phyloP scores from a whole-genome alignment of 306 rosid species.

The Castanea sativa region DNA sequence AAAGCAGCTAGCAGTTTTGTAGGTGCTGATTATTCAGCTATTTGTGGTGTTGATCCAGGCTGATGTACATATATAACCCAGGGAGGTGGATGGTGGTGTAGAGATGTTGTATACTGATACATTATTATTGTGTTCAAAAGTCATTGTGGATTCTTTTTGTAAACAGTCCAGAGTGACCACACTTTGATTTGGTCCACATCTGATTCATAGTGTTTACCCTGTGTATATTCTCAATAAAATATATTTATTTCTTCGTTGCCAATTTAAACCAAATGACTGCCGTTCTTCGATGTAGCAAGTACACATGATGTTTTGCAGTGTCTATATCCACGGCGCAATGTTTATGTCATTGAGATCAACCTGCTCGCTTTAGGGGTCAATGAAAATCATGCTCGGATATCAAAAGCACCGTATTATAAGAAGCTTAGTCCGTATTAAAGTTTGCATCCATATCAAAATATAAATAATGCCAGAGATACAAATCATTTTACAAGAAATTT shows the following conservation, averaged over 20 bases:
- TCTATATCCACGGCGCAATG: neutral
- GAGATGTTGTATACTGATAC: constrained; percentile 26
- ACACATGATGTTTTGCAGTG: neutral
- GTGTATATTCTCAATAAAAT: neutral
- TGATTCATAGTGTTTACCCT: neutral
- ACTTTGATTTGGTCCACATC: neutral
- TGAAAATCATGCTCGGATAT: no score
- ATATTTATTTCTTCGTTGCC: neutral
- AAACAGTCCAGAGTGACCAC: constrained; percentile 20
- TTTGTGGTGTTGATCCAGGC: neutral
- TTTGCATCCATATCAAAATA: no score
- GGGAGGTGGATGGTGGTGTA: constrained; percentile 38
- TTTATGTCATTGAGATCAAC: neutral
- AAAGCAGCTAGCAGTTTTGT: constrained; percentile 63
- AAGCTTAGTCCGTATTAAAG: no score
- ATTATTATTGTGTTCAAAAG: constrained; percentile 14
- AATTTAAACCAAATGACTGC: neutral
- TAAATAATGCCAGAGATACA: no score
- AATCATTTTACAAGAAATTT: no score
- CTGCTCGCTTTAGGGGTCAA: no score
- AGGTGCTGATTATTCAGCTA: constrained; percentile 12
- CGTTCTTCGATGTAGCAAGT: neutral
- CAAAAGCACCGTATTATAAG: no score
- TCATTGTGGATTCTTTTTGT: constrained; percentile 24
- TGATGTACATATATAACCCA: constrained; percentile 52